These are phyloP conservation scores for Colletotrichum brevisporum DNA, from an alignment of 2,329 filamentous ascomycete species.

Conservation along the genomic window DNA sequence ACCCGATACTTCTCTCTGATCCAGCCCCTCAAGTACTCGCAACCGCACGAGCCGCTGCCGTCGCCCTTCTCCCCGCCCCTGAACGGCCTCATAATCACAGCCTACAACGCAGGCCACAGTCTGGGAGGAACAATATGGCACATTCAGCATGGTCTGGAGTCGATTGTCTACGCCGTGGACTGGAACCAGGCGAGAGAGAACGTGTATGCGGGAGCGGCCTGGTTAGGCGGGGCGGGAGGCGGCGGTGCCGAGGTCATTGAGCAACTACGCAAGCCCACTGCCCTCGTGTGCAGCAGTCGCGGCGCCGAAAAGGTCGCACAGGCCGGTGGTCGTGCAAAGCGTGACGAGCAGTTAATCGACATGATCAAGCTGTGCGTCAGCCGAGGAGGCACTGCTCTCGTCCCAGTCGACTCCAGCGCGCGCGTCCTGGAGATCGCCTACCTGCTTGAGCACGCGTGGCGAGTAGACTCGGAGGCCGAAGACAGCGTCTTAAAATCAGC, in stretches of 20 bases:
- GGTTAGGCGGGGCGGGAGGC: constrained; percentile 85
- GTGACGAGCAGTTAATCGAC: constrained; percentile 88
- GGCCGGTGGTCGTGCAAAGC: constrained; percentile 80
- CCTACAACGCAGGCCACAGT: constrained; percentile 96
- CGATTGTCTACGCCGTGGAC: constrained; percentile 96
- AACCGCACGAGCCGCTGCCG: constrained; percentile 90
- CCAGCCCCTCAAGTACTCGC: constrained; percentile 94
- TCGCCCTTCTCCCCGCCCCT: constrained; percentile 91
- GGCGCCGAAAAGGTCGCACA: constrained; percentile 81
- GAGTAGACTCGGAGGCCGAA: constrained; percentile 70
- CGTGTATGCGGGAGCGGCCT: constrained; percentile 92
- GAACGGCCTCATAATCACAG: constrained; percentile 93
- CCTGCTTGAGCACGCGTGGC: constrained; percentile 92
- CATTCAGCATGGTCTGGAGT: constrained; percentile 95
- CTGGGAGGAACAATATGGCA: constrained; percentile 99
- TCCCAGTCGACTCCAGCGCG: constrained; percentile 96
- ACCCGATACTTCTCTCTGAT: constrained; percentile 92
- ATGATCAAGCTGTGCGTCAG: constrained; percentile 84
- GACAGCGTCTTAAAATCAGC: constrained; percentile 67
- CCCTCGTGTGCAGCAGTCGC: constrained; percentile 90
- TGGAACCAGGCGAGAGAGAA: constrained; percentile 99
- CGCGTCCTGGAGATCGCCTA: constrained; percentile 93
- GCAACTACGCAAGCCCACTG: constrained; percentile 92
- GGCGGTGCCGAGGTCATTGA: constrained; percentile 94
- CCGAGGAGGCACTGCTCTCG: constrained; percentile 90